Percentiles rank a stretch among this genome's conserved stretches.
phyloP scores from a whole-genome alignment of 345 rosid species.

The Hevea brasiliensis region DNA sequence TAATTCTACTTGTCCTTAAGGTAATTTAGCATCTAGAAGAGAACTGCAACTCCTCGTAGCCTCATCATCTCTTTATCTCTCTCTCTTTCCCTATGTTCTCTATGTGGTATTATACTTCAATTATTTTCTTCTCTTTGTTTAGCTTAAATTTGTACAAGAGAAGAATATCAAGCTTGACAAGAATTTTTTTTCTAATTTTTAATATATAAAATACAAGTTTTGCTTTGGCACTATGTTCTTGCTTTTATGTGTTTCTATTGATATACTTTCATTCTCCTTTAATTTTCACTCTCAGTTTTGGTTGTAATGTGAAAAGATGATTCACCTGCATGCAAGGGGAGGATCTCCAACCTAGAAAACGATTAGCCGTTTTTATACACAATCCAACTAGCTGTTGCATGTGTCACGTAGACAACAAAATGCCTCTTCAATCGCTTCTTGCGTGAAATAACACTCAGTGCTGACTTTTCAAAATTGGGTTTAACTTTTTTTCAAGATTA shows the following conservation, averaged over 20 bases:
- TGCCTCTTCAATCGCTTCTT: too few relatives aligned
- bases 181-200: not conserved
- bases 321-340: too few relatives aligned
- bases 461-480: too few relatives aligned
- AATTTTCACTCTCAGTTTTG: conserved; percentile 3
- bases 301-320: conserved; percentile 11
- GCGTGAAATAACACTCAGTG: too few relatives aligned
- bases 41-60: not conserved
- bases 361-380: too few relatives aligned
- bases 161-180: conserved; percentile 14
- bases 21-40: conserved; percentile 9
- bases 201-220: conserved; percentile 2
- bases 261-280: conserved; percentile 9
- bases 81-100: not conserved
- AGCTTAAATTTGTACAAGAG: conserved; percentile 13
- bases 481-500: too few relatives aligned
- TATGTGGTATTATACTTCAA: not conserved
- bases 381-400: too few relatives aligned
- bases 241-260: conserved; percentile 18
- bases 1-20: conserved; percentile 18
- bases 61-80: not conserved
- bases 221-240: conserved; percentile 36
- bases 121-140: conserved; percentile 1
- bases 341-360: too few relatives aligned
- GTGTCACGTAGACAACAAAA: too few relatives aligned